Conservation (phyloP, 768 basidiomycete species). For the Tricholoma saponaceum region DNA sequence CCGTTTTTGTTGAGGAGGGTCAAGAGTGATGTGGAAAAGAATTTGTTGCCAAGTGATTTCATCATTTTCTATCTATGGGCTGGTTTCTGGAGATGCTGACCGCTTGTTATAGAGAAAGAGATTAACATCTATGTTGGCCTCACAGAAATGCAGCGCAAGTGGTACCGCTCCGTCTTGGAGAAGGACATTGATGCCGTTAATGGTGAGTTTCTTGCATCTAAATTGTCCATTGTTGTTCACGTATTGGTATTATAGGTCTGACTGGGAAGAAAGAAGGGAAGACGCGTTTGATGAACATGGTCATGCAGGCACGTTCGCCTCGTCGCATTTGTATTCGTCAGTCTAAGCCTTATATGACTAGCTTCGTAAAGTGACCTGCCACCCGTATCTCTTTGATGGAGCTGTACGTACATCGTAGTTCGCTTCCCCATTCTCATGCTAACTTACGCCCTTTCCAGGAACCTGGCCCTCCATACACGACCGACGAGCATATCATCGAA, state of each 20-base stretch:
- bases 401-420: constrained; percentile 48
- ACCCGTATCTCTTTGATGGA: constrained; percentile 91
- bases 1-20: constrained; percentile 94
- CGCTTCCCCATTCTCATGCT: background rate
- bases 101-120: constrained; percentile 74
- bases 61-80: background rate
- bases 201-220: constrained; percentile 42
- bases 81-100: constrained; percentile 1
- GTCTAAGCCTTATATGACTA: constrained; percentile 14
- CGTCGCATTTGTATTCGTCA: background rate
- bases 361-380: constrained; percentile 85
- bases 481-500: constrained; percentile 92
- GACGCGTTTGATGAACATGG: constrained; percentile 96
- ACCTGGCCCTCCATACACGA: constrained; percentile 97
- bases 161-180: constrained; percentile 94
- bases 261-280: constrained; percentile 99
- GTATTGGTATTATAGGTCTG: constrained; percentile 44
- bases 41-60: constrained; percentile 76
- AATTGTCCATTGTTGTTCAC: background rate
- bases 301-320: constrained; percentile 77
- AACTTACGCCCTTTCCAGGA: constrained; percentile 46
- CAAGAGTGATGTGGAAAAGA: constrained; percentile 97
- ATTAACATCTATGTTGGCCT: constrained; percentile 98
- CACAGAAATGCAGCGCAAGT: constrained; percentile 96
- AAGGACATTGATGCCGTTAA: constrained; percentile 99